These are phyloP conservation scores for Hirschioporus abietinus DNA, from an alignment of 768 basidiomycete species.

Conservation along the genomic window DNA sequence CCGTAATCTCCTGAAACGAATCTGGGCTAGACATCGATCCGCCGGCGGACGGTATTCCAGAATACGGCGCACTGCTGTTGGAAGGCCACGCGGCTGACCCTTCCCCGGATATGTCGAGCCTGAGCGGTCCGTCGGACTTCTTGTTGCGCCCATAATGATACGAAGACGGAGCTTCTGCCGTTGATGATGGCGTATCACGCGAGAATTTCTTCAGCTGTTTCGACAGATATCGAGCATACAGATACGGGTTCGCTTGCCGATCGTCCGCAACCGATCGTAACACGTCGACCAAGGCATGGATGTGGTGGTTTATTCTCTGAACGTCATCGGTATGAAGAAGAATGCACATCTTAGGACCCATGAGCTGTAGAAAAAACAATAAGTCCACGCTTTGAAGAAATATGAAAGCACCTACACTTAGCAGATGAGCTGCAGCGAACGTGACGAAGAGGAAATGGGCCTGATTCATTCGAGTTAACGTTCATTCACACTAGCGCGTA, in stretches of 20 bases:
- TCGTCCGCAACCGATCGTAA: background rate
- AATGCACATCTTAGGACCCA: background rate
- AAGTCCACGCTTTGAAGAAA: background rate
- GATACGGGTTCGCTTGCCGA: background rate
- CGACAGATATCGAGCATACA: background rate
- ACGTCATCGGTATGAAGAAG: background rate
- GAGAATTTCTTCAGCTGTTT: constrained; percentile 1
- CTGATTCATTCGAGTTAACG: background rate
- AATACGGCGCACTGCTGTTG: background rate
- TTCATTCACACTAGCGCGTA: background rate
- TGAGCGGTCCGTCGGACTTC: background rate
- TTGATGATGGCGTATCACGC: background rate
- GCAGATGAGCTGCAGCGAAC: background rate
- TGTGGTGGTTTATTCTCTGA: background rate
- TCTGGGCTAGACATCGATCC: background rate
- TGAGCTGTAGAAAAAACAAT: background rate
- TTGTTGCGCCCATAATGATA: background rate
- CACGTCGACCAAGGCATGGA: background rate
- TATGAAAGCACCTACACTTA: background rate
- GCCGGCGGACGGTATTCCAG: background rate
- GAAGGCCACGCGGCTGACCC: background rate
- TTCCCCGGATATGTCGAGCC: background rate
- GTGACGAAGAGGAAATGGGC: constrained; percentile 3
- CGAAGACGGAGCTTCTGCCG: background rate
- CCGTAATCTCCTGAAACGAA: background rate